Base-by-base conservation (phyloP, 371 early-diverging fungal species). In the Lichtheimia ramosa region DNA sequence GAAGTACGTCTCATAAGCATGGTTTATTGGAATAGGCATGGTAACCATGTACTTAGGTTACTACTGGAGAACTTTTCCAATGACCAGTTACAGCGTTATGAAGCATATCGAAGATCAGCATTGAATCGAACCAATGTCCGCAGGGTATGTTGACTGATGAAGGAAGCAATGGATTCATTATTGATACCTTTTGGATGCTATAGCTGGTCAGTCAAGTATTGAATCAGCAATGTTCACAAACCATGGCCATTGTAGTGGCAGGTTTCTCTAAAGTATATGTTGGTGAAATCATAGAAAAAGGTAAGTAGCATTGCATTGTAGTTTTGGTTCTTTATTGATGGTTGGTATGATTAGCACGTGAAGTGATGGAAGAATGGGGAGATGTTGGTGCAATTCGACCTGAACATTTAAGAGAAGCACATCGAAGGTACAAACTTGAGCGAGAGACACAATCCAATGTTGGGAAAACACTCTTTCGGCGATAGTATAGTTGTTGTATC, bases 261-360 rank as follows among this genome's bases (percentile, higher is more conserved):
- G 99, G 97, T 28, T 91, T 94, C 60, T 85, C 93, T 41, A 99
- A 99, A 70, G 91, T 99, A 13, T 99, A 95, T 83, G 92, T 97
- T 2, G 97, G 97, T 20, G 97, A 98, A 65, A 90, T 98, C 61
- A 87, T 96, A 5, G 96, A 95, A 69, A 82, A 85, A 71, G 96
- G 92, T 84, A 78, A 72, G 25, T 51, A 7, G 51, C 13, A 25
- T 27, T 4, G 12, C 12, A 21, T 12, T 18, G 20, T n/a, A n/a
- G n/a, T n/a, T n/a, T n/a, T n/a, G n/a, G n/a, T 0, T 20, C 20
- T 49, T 20, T 6, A n/a, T 34, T 28, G 23, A 56, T 39, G 28
- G 6, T 34, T 13, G 21, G 18, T n/a, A 28, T 14, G 5, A 49
- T n/a, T 61, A 88, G 90, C 89, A 13, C 79, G 82, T 6, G 85